Evolutionary conservation across 129 eudicot genomes (phyloP).

Genomic region (Flaveria linearis): DNA sequence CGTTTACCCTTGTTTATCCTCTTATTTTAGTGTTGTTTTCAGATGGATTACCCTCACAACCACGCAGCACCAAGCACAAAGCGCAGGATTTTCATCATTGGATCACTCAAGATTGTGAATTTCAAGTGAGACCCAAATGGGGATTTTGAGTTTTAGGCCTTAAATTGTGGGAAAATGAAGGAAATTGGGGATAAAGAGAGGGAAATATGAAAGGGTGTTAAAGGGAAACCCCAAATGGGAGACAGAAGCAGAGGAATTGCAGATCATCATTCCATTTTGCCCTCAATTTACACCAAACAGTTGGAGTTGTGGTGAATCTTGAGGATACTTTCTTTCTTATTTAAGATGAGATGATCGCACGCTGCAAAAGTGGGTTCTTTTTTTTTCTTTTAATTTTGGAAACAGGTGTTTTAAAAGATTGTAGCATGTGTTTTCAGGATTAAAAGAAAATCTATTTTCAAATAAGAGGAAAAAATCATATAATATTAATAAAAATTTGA

Average conservation of each 20-base stretch:
- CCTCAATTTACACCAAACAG: slow-evolving; percentile 24
- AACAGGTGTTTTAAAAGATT: neutral
- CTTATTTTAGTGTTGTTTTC: neutral
- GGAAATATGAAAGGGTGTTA: slow-evolving; percentile 26
- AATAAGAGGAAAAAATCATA: no score
- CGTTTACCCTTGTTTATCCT: slow-evolving; percentile 49
- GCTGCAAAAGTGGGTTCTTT: slow-evolving; percentile 20
- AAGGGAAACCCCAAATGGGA: slow-evolving; percentile 47
- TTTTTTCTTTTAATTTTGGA: neutral
- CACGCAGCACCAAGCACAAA: slow-evolving; percentile 67
- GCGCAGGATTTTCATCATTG: slow-evolving; percentile 54
- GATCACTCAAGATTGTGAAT: slow-evolving; percentile 43
- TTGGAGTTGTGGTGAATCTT: slow-evolving; percentile 13
- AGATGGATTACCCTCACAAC: slow-evolving; percentile 46
- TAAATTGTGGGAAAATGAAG: neutral
- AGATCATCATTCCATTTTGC: slow-evolving; percentile 38
- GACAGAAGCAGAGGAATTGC: slow-evolving; percentile 59
- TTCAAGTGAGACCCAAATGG: slow-evolving; percentile 19
- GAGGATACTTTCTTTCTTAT: slow-evolving; percentile 26
- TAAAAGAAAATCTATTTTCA: no score
- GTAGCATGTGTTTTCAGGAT: no score
- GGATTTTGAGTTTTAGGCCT: neutral
- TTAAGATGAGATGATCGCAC: slow-evolving; percentile 32
- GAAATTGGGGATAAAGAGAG: slow-evolving; percentile 14
- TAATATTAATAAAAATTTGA: no score